A percentile compares a stretch with the other conserved stretches of the same genome.
Evolutionary conservation across 1,139 yeast species (phyloP).

Genomic region (Spathaspora sp.): DNA sequence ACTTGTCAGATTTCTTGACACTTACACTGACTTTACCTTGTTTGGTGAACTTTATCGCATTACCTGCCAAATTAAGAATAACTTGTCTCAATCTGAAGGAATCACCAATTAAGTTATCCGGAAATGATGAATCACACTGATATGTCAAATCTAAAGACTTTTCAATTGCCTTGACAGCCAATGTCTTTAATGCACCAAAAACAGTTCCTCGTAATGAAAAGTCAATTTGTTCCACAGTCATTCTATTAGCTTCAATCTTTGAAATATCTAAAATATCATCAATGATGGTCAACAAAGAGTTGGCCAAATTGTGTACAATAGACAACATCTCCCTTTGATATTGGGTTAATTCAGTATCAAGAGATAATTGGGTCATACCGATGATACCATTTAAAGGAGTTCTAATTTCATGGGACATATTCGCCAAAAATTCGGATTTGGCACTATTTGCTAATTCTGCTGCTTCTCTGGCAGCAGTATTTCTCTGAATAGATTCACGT

Average conservation of each 20-base stretch:
- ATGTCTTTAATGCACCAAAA: constrained; percentile 82
- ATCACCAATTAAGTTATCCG: constrained; percentile 83
- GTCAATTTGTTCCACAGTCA: constrained; percentile 88
- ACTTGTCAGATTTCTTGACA: constrained; percentile 51
- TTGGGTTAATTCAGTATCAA: constrained; percentile 84
- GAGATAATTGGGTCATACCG: constrained; percentile 87
- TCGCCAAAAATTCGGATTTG: constrained; percentile 88
- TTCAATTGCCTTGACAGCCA: constrained; percentile 86
- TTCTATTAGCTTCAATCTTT: constrained; percentile 87
- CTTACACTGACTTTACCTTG: constrained; percentile 72
- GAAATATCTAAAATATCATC: constrained; percentile 90
- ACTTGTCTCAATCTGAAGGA: constrained; percentile 84
- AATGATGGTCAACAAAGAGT: constrained; percentile 77
- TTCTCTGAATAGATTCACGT: constrained; percentile 86
- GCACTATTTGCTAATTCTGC: constrained; percentile 89
- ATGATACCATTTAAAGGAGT: constrained; percentile 92
- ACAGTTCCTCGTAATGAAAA: constrained; percentile 83
- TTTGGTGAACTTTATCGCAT: constrained; percentile 84
- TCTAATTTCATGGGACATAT: constrained; percentile 89
- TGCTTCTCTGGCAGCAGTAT: constrained; percentile 91
- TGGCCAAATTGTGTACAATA: constrained; percentile 83
- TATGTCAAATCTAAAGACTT: constrained; percentile 77
- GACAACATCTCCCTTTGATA: constrained; percentile 88
- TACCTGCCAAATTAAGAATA: constrained; percentile 79
- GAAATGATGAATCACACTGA: constrained; percentile 82